Conservation (phyloP, 2,329 filamentous ascomycete species). For the Dactylonectria macrodidyma region DNA sequence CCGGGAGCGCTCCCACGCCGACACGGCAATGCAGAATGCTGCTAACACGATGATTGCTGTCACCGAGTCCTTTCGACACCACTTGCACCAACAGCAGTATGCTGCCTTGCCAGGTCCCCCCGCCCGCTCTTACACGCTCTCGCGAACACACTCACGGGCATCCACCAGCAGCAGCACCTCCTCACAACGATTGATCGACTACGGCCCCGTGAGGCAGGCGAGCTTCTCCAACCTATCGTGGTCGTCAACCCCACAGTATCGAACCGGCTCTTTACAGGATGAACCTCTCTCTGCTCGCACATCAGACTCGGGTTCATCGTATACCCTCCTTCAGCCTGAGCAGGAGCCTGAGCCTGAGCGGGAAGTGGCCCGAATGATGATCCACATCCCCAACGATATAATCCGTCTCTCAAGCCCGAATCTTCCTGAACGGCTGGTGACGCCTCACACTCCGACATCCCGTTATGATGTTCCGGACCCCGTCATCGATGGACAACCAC, state of each 20-base stretch:
- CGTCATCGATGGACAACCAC: slow-evolving; percentile 10
- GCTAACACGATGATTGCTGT: slow-evolving; percentile 46
- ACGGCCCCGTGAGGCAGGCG: slow-evolving; percentile 37
- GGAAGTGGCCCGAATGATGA: slow-evolving; percentile 30
- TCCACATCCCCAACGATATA: slow-evolving; percentile 36
- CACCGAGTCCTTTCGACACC: slow-evolving; percentile 46
- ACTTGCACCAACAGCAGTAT: slow-evolving; percentile 39
- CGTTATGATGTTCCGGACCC: slow-evolving; percentile 29
- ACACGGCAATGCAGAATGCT: slow-evolving; percentile 40
- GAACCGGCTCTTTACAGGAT: slow-evolving; percentile 25
- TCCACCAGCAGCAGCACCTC: slow-evolving; percentile 41
- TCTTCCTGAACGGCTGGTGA: slow-evolving; percentile 44
- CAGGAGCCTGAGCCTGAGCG: slow-evolving; percentile 19
- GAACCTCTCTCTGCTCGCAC: slow-evolving; percentile 9
- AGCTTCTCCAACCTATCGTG: slow-evolving; percentile 39
- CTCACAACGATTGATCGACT: slow-evolving; percentile 39
- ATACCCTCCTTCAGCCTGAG: slow-evolving; percentile 36
- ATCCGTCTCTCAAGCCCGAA: slow-evolving; percentile 46
- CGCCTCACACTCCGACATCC: slow-evolving; percentile 39
- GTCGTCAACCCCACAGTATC: slow-evolving; percentile 36
- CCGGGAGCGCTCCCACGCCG: slow-evolving; percentile 34
- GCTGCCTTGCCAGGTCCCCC: slow-evolving; percentile 36
- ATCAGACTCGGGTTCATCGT: slow-evolving; percentile 33
- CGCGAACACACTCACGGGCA: slow-evolving; percentile 42
- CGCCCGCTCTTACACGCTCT: slow-evolving; percentile 42